Percentiles rank a stretch among this genome's conserved stretches.
Conservation (phyloP, 1,284 basidiomycete species). For the Pseudomicrostroma phylloplanum region DNA sequence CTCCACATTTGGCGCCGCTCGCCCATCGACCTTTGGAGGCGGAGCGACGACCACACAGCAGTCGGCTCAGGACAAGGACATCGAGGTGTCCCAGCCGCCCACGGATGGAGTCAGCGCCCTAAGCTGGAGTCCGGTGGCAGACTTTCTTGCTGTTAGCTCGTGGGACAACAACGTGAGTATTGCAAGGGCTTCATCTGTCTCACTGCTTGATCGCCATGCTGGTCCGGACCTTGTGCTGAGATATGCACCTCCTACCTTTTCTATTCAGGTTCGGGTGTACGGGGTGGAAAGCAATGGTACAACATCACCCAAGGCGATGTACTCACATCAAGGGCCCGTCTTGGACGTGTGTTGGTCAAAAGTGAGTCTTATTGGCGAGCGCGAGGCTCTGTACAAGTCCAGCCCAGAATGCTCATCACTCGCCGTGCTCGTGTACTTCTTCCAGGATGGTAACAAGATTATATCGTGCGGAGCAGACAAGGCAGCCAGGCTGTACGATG, state of each 20-base stretch:
- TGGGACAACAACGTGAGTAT: conserved; percentile 51
- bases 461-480: conserved; percentile 83
- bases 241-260: background rate
- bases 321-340: conserved; percentile 73
- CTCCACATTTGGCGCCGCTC: background rate
- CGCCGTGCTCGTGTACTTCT: conserved; percentile 36
- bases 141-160: conserved; percentile 52
- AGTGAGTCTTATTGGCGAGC: conserved; percentile 38
- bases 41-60: background rate
- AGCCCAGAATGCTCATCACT: background rate
- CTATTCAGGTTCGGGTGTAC: conserved; percentile 57
- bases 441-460: conserved; percentile 65
- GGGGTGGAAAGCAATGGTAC: conserved; percentile 56
- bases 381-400: too few species aligned
- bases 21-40: background rate
- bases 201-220: conserved; percentile 61
- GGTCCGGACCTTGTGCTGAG: too few species aligned
- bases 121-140: conserved; percentile 50
- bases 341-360: conserved; percentile 77
- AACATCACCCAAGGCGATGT: conserved; percentile 71
- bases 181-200: conserved; percentile 69
- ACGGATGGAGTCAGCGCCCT: conserved; percentile 50
- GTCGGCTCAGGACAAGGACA: conserved; percentile 54
- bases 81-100: conserved; percentile 61
- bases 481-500: conserved; percentile 72